Conservation (phyloP, 805 yeast genomes). For the Candida jianshihensis region DNA sequence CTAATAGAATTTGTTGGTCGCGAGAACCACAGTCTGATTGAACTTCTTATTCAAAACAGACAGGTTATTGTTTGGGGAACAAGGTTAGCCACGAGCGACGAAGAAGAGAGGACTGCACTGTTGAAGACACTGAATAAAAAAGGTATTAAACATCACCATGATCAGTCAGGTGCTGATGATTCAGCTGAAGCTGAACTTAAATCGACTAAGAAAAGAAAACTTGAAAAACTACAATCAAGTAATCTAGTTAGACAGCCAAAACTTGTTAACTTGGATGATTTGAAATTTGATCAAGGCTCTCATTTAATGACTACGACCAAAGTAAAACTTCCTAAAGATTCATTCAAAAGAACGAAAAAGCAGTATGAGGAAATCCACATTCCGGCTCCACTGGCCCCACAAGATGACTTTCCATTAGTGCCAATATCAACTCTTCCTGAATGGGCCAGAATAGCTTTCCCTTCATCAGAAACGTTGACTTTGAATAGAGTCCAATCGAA, state of each 20-base stretch:
- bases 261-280: slow-evolving; percentile 54
- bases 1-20: slow-evolving; percentile 45
- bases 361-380: slow-evolving; percentile 83
- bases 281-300: slow-evolving; percentile 67
- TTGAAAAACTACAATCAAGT: slow-evolving; percentile 1
- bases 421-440: slow-evolving; percentile 59
- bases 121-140: slow-evolving; percentile 36
- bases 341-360: slow-evolving; percentile 66
- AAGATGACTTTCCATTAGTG: slow-evolving; percentile 37
- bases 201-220: slow-evolving; percentile 23
- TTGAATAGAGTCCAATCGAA: slow-evolving; percentile 81
- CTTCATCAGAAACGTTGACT: slow-evolving; percentile 52
- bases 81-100: slow-evolving; percentile 31
- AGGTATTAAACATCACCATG: slow-evolving; percentile 34
- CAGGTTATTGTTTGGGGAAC: slow-evolving; percentile 48
- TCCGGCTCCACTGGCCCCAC: slow-evolving; percentile 70
- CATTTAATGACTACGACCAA: slow-evolving; percentile 60
- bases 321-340: slow-evolving; percentile 74
- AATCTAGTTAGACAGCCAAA: slow-evolving; percentile 33
- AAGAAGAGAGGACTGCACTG: slow-evolving; percentile 29
- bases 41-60: slow-evolving; percentile 43
- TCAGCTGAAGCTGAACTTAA: slow-evolving; percentile 5
- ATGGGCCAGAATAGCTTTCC: slow-evolving; percentile 80
- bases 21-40: slow-evolving; percentile 44
- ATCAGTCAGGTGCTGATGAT: slow-evolving; percentile 30